Conservation (phyloP, 2,329 filamentous ascomycete genomes). For the Monosporascus cannonballus region DNA sequence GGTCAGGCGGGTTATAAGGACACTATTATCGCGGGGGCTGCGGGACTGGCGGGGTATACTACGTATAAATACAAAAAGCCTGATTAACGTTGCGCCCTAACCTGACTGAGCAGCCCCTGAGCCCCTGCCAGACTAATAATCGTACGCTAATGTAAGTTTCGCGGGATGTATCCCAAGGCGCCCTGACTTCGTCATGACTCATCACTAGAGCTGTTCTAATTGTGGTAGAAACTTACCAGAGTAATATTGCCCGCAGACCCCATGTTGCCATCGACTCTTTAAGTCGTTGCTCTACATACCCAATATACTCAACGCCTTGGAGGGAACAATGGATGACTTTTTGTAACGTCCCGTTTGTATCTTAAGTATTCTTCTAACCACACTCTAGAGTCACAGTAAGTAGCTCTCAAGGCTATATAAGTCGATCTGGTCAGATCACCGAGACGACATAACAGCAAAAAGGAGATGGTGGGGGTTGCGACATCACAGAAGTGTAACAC, state of each 20-base stretch:
- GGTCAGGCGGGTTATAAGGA: too few species aligned
- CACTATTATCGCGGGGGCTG: too few species aligned
- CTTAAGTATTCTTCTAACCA: too few species aligned
- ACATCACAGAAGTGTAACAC: slow-evolving; percentile 14
- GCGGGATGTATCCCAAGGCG: not conserved
- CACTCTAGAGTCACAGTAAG: too few species aligned
- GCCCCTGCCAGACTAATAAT: too few species aligned
- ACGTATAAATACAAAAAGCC: too few species aligned
- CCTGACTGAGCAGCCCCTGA: too few species aligned
- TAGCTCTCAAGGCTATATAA: not conserved
- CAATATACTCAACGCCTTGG: not conserved
- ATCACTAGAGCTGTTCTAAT: not conserved
- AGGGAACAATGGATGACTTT: too few species aligned
- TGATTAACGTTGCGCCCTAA: too few species aligned
- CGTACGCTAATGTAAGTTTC: not conserved
- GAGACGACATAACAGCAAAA: not conserved
- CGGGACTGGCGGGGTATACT: too few species aligned
- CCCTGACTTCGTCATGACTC: not conserved
- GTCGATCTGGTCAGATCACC: not conserved
- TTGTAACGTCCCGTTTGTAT: too few species aligned
- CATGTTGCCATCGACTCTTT: not conserved
- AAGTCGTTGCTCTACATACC: not conserved
- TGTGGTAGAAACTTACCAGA: not conserved
- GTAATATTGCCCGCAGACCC: not conserved
- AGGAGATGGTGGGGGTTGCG: slow-evolving; percentile 13